Conservation (phyloP, 2,329 filamentous ascomycete species). For the Shiraia sp. region DNA sequence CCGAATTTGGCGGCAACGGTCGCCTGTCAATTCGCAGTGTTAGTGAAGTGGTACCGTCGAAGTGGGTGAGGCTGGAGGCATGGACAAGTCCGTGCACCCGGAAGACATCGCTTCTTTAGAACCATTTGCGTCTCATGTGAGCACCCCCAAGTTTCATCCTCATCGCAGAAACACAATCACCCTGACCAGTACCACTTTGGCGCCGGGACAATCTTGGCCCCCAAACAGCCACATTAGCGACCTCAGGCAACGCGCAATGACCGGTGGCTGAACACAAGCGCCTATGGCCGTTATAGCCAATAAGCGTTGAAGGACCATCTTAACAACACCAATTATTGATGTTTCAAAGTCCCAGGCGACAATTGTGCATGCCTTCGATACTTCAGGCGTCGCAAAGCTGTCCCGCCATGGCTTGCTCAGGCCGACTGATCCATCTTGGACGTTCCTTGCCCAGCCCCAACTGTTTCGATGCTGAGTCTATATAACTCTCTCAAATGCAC, state of each 20-base stretch:
- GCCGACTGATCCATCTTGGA: slow-evolving; percentile 28
- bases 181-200: slow-evolving; percentile 13
- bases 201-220: slow-evolving; percentile 18
- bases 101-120: not conserved
- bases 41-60: not conserved
- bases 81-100: slow-evolving; percentile 1
- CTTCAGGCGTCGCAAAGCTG: slow-evolving; percentile 38
- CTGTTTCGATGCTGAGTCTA: slow-evolving; percentile 33
- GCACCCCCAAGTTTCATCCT: slow-evolving; percentile 39
- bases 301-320: slow-evolving; percentile 15
- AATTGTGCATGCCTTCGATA: slow-evolving; percentile 36
- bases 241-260: slow-evolving; percentile 24
- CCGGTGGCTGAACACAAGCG: slow-evolving; percentile 34
- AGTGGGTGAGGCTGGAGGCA: not conserved
- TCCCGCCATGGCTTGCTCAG: slow-evolving; percentile 35
- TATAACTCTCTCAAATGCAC: slow-evolving; percentile 43
- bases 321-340: slow-evolving; percentile 16
- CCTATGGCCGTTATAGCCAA: slow-evolving; percentile 27
- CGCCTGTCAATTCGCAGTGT: not conserved
- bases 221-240: slow-evolving; percentile 32
- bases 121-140: slow-evolving; percentile 21
- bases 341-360: slow-evolving; percentile 20
- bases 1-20: too few relatives aligned
- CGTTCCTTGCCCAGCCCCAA: slow-evolving; percentile 18
- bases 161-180: slow-evolving; percentile 31